Conservation (phyloP, 2,329 filamentous ascomycete genomes). For the Aphanoascus verrucosus region DNA sequence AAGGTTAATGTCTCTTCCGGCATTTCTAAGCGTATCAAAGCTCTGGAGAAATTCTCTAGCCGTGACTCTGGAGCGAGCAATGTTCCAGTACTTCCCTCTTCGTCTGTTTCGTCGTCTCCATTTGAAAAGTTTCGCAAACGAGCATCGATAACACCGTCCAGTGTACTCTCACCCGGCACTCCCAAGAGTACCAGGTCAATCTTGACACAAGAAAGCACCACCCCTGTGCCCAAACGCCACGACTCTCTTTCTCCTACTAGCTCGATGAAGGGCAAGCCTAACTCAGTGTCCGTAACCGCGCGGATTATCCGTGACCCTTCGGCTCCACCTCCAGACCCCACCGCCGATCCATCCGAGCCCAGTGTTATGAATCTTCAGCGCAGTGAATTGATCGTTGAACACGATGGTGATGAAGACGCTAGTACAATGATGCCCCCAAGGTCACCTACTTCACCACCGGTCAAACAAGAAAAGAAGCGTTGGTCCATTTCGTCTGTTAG, state of each 20-base stretch:
- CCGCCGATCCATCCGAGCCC: conserved; percentile 25
- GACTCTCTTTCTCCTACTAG: conserved; percentile 23
- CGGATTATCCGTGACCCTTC: conserved; percentile 59
- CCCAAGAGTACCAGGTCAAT: conserved; percentile 19
- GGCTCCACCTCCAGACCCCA: conserved; percentile 29
- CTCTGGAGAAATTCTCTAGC: conserved; percentile 65
- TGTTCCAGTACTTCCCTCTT: conserved; percentile 23
- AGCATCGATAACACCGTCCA: conserved; percentile 27
- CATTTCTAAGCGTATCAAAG: conserved; percentile 90
- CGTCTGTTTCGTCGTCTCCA: conserved; percentile 43
- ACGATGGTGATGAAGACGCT: conserved; percentile 39
- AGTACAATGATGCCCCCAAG: conserved; percentile 6
- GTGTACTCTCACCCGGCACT: conserved; percentile 16
- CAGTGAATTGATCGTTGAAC: conserved; percentile 53
- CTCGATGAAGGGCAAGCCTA: conserved; percentile 29
- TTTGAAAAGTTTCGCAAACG: conserved; percentile 44
- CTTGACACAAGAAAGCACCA: conserved; percentile 21
- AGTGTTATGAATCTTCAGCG: conserved; percentile 39
- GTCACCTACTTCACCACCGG: conserved; percentile 18
- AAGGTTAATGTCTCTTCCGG: conserved; percentile 78
- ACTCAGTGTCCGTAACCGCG: conserved; percentile 81
- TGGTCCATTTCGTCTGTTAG: conserved; percentile 31
- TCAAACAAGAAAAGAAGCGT: conserved; percentile 26
- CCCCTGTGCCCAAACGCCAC: conserved; percentile 24
- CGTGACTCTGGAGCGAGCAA: conserved; percentile 32